phyloP scores from a whole-genome alignment of 106 monocot genomes.

The Dendrobium catenatum region DNA sequence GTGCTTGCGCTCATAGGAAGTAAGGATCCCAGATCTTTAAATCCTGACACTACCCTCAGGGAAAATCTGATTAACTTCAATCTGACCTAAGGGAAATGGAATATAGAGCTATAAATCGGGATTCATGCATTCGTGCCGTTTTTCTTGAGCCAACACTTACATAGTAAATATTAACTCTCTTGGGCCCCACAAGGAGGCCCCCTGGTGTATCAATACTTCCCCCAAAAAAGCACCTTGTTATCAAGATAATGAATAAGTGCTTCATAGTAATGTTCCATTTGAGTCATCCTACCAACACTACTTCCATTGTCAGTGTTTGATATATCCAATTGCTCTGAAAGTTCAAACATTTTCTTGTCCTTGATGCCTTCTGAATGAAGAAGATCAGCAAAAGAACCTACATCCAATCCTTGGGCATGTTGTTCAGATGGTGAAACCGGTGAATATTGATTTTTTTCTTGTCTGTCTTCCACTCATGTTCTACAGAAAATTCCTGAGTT shows the following conservation, averaged over 20 bases:
- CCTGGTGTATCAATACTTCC: too few relatives aligned
- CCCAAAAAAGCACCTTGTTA: constrained; percentile 10
- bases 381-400: constrained; percentile 12
- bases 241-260: constrained; percentile 77
- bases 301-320: constrained; percentile 63
- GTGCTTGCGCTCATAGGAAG: too few relatives aligned
- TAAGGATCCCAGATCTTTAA: too few relatives aligned
- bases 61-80: too few relatives aligned
- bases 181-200: too few relatives aligned
- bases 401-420: constrained; percentile 4
- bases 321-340: constrained; percentile 53
- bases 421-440: not conserved
- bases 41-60: too few relatives aligned
- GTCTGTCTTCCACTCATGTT: too few relatives aligned
- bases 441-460: not conserved
- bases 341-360: constrained; percentile 61
- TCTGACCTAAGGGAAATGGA: too few relatives aligned
- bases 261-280: constrained; percentile 89
- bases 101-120: too few relatives aligned
- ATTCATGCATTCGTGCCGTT: too few relatives aligned
- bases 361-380: not conserved
- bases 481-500: not conserved
- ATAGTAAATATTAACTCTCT: too few relatives aligned
- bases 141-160: too few relatives aligned
- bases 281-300: constrained; percentile 60